Percentiles rank a stretch among this genome's conserved stretches.
These are phyloP conservation scores for Tolypocladium endophyticum DNA, from an alignment of 2,329 filamentous ascomycete genomes.

Conservation along the genomic window DNA sequence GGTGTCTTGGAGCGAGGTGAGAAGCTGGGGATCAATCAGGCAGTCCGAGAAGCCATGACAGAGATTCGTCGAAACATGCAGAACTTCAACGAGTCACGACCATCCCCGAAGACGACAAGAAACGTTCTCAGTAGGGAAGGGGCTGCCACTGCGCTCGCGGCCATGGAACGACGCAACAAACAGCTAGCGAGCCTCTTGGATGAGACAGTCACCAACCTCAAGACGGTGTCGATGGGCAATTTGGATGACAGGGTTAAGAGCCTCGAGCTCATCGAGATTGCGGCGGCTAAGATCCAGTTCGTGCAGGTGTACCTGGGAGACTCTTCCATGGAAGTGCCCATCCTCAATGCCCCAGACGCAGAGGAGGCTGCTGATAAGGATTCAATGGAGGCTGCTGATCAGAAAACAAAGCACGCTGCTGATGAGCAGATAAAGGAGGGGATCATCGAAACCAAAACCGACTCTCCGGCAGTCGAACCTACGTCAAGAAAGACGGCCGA, in stretches of 20 bases:
- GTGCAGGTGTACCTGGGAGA: constrained; percentile 53
- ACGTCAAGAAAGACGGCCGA: background rate
- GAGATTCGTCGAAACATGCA: constrained; percentile 71
- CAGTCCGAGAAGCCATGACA: constrained; percentile 68
- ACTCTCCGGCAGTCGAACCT: background rate
- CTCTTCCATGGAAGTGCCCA: constrained; percentile 38
- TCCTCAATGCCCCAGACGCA: background rate
- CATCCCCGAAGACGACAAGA: constrained; percentile 25
- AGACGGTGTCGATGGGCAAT: constrained; percentile 42
- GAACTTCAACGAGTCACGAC: constrained; percentile 48
- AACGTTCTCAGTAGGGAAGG: constrained; percentile 24
- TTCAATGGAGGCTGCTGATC: background rate
- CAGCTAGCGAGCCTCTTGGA: constrained; percentile 59
- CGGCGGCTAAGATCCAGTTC: constrained; percentile 53
- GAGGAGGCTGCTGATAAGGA: background rate
- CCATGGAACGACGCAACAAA: constrained; percentile 55
- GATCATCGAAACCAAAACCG: background rate
- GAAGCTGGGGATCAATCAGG: constrained; percentile 69
- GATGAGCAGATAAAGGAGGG: background rate
- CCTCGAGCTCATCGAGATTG: constrained; percentile 45
- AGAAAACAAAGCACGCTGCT: background rate
- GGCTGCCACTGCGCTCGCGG: constrained; percentile 26
- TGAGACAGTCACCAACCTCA: constrained; percentile 53
- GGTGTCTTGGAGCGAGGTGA: constrained; percentile 64
- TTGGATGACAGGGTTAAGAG: constrained; percentile 37